A percentile compares a stretch with the other conserved stretches of the same genome.
Evolutionary conservation across 2,329 filamentous ascomycete species (phyloP).

Genomic region (Aspergillus neoniger): DNA sequence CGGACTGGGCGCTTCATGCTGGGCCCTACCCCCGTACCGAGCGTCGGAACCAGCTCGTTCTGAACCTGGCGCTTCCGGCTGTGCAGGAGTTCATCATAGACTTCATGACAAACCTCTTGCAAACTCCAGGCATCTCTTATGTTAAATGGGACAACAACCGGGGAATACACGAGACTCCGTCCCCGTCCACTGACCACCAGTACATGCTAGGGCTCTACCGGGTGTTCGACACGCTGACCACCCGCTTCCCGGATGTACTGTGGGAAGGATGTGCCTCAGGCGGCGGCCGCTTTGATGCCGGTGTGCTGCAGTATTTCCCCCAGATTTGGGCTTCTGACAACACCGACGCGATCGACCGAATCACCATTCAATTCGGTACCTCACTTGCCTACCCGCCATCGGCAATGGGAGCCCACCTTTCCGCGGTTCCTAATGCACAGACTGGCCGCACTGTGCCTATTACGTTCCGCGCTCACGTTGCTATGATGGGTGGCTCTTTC

Average conservation of each 20-base stretch:
- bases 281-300: slow-evolving; percentile 65
- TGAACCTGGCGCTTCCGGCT: slow-evolving; percentile 62
- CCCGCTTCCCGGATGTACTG: slow-evolving; percentile 61
- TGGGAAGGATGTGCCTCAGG: slow-evolving; percentile 69
- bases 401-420: slow-evolving; percentile 67
- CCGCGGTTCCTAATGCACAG: slow-evolving; percentile 60
- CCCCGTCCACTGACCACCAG: slow-evolving; percentile 56
- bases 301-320: slow-evolving; percentile 65
- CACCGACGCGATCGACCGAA: slow-evolving; percentile 62
- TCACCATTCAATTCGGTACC: slow-evolving; percentile 65
- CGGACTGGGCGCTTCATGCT: slow-evolving; percentile 64
- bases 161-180: slow-evolving; percentile 61
- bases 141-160: slow-evolving; percentile 72
- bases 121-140: slow-evolving; percentile 57
- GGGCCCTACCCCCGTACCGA: slow-evolving; percentile 59
- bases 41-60: slow-evolving; percentile 60
- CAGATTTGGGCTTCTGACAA: slow-evolving; percentile 68
- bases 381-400: slow-evolving; percentile 64
- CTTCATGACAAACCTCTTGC: slow-evolving; percentile 56
- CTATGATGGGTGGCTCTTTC: slow-evolving; percentile 69
- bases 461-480: slow-evolving; percentile 64
- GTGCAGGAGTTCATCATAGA: slow-evolving; percentile 65
- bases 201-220: slow-evolving; percentile 67
- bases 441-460: slow-evolving; percentile 59
- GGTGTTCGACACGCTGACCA: slow-evolving; percentile 62